Conservation (phyloP, 257 asterid species). For the Ligustrum vulgare region DNA sequence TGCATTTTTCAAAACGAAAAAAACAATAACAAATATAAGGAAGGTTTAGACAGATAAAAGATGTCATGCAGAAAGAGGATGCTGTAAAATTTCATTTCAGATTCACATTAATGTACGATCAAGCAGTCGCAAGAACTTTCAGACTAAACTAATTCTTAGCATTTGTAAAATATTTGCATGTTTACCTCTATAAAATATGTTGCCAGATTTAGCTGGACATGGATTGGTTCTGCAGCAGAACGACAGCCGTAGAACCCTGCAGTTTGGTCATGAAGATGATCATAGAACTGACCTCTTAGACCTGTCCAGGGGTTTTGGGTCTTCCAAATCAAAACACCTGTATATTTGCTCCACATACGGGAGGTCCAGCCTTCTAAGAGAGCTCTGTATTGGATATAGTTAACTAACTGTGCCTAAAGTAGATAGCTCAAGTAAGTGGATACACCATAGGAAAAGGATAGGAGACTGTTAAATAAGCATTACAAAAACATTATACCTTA, state of each 20-base stretch:
- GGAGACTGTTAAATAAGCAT: constrained; percentile 11
- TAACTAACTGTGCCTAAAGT: constrained; percentile 87
- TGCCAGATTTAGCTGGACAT: constrained; percentile 83
- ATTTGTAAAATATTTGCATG: background rate
- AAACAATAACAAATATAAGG: background rate
- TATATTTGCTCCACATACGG: constrained; percentile 94
- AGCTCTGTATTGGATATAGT: constrained; percentile 93
- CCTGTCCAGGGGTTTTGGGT: constrained; percentile 99
- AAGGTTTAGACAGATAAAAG: constrained; percentile 1
- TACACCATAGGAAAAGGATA: background rate
- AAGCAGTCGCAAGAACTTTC: constrained; percentile 3
- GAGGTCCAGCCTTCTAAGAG: constrained; percentile 98
- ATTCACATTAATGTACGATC: background rate
- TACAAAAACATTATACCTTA: constrained; percentile 51
- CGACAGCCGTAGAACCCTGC: constrained; percentile 99
- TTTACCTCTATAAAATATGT: constrained; percentile 75
- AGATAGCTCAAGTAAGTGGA: constrained; percentile 16
- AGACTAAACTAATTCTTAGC: background rate
- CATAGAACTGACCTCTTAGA: constrained; percentile 93
- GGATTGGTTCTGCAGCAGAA: constrained; percentile 88
- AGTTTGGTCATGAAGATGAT: constrained; percentile 95
- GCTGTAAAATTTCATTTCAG: background rate
- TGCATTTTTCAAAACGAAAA: background rate
- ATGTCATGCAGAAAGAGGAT: constrained; percentile 3
- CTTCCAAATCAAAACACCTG: constrained; percentile 96